These are phyloP conservation scores for Rhodotorula sp. DNA, from an alignment of 1,284 basidiomycete genomes.

Conservation along the genomic window DNA sequence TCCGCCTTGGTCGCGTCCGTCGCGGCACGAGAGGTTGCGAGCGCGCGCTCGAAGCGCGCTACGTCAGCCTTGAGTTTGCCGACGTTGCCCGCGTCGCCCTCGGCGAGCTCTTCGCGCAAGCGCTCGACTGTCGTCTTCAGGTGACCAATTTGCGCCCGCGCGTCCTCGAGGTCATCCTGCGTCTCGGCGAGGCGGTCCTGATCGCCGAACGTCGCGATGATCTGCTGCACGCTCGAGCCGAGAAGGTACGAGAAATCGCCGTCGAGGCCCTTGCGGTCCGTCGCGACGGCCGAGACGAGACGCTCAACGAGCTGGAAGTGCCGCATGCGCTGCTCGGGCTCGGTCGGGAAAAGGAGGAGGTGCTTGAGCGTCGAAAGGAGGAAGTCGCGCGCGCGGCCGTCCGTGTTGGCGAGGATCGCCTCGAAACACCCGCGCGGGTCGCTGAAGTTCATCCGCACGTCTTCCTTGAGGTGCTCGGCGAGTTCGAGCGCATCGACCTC, in stretches of 20 bases:
- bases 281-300: slow-evolving; percentile 87
- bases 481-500: slow-evolving; percentile 79
- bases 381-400: slow-evolving; percentile 78
- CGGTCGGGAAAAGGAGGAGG: slow-evolving; percentile 83
- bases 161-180: slow-evolving; percentile 74
- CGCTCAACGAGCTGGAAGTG: slow-evolving; percentile 93
- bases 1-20: slow-evolving; percentile 61
- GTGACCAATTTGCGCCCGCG: slow-evolving; percentile 65
- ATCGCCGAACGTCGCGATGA: slow-evolving; percentile 89
- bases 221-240: slow-evolving; percentile 83
- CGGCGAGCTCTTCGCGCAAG: slow-evolving; percentile 76
- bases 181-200: slow-evolving; percentile 78
- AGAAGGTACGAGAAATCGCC: slow-evolving; percentile 80
- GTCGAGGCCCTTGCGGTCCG: slow-evolving; percentile 71
- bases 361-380: slow-evolving; percentile 92
- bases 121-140: slow-evolving; percentile 59
- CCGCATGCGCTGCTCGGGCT: slow-evolving; percentile 77
- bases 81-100: slow-evolving; percentile 79
- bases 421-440: slow-evolving; percentile 86
- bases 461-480: slow-evolving; percentile 73
- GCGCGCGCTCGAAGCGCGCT: slow-evolving; percentile 73
- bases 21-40: slow-evolving; percentile 74
- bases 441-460: slow-evolving; percentile 72
- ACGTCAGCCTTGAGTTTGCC: slow-evolving; percentile 77
- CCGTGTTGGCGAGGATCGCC: slow-evolving; percentile 71